phyloP scores from a whole-genome alignment of 176 grass and related monocot genomes.

The Bothriochloa decipiens region DNA sequence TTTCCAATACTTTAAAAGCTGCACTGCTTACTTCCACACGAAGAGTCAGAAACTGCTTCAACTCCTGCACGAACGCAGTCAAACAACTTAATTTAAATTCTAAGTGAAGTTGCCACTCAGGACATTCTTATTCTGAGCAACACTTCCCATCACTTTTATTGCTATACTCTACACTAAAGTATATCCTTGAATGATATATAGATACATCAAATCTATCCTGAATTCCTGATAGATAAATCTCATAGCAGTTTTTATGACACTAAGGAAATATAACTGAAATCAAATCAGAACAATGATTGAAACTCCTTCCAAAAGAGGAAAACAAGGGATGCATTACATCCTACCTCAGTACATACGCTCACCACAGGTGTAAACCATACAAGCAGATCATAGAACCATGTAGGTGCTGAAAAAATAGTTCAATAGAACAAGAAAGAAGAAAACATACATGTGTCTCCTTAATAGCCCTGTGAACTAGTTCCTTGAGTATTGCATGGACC shows the following conservation, averaged over 20 bases:
- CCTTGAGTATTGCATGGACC: conserved; percentile 92
- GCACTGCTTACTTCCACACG: conserved; percentile 84
- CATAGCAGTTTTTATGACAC: not conserved
- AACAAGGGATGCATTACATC: not conserved
- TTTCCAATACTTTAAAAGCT: conserved; percentile 91
- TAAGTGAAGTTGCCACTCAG: not conserved
- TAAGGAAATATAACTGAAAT: not conserved
- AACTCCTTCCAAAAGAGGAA: not conserved
- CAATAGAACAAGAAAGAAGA: not conserved
- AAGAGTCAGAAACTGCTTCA: conserved; percentile 93
- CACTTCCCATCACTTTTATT: not conserved
- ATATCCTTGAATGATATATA: not conserved
- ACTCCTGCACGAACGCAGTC: conserved; percentile 55
- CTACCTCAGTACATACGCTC: not conserved
- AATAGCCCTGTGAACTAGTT: conserved; percentile 88
- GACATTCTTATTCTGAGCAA: conserved; percentile 3
- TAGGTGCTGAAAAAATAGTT: not conserved
- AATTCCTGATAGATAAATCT: not conserved
- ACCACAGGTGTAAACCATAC: not conserved
- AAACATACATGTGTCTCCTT: conserved; percentile 72
- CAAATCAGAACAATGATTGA: not conserved
- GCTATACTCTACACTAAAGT: not conserved
- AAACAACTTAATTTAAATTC: conserved; percentile 6
- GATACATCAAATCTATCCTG: not conserved
- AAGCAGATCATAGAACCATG: conserved; percentile 4